phyloP scores from a whole-genome alignment of 441 rosid species.

The Erodium trifolium region DNA sequence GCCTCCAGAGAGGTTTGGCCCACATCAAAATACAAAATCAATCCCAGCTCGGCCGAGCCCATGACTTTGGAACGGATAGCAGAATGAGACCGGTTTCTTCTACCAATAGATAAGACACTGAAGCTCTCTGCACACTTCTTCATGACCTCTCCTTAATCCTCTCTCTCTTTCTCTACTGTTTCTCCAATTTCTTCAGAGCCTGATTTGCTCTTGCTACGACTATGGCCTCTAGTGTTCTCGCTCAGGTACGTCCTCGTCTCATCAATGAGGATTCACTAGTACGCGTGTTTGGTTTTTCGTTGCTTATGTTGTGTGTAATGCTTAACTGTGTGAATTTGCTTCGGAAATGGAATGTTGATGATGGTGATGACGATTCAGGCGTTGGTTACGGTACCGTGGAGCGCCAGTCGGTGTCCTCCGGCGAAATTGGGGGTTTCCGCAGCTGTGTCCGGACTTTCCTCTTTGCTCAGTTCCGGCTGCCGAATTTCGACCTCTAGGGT shows the following conservation, averaged over 20 bases:
- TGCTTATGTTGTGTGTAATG: too few relatives aligned
- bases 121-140: not conserved
- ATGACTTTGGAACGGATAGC: too few relatives aligned
- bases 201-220: not conserved
- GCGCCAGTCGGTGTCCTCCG: not conserved
- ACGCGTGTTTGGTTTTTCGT: too few relatives aligned
- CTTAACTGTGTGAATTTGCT: not conserved
- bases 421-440: not conserved
- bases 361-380: not conserved
- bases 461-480: conserved; percentile 16
- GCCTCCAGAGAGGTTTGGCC: too few relatives aligned
- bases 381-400: not conserved
- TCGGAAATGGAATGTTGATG: not conserved
- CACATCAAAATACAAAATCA: too few relatives aligned
- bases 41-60: too few relatives aligned
- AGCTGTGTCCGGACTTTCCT: not conserved
- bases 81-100: too few relatives aligned
- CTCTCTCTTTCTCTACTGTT: not conserved
- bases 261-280: not conserved
- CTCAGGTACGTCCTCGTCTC: not conserved
- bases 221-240: not conserved
- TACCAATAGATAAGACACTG: too few relatives aligned
- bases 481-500: conserved; percentile 23
- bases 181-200: not conserved
- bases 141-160: not conserved